These are phyloP conservation scores for Collybia sordida DNA, from an alignment of 768 basidiomycete genomes.

Conservation along the genomic window DNA sequence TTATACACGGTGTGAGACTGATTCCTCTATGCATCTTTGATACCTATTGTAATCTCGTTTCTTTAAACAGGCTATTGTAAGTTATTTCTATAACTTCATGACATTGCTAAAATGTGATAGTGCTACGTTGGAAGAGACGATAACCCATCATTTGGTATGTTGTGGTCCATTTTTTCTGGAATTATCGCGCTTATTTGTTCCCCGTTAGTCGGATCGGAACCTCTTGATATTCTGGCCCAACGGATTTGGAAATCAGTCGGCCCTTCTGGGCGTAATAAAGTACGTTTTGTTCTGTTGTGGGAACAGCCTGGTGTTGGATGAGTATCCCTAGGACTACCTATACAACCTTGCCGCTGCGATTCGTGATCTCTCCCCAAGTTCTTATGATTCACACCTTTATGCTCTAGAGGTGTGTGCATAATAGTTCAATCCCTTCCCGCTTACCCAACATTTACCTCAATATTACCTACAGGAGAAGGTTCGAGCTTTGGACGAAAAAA, in stretches of 20 bases:
- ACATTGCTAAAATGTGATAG: slow-evolving; percentile 28
- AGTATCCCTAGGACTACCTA: slow-evolving; percentile 70
- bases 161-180: neutral
- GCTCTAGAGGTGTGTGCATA: slow-evolving; percentile 65
- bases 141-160: slow-evolving; percentile 86
- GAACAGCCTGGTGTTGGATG: neutral
- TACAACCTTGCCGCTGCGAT: slow-evolving; percentile 76
- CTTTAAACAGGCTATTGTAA: slow-evolving; percentile 47
- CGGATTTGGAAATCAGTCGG: slow-evolving; percentile 76
- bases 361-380: slow-evolving; percentile 69
- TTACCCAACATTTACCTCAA: neutral
- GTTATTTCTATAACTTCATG: slow-evolving; percentile 15
- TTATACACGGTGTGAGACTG: slow-evolving; percentile 52
- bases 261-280: slow-evolving; percentile 91
- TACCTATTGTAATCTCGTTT: slow-evolving; percentile 8
- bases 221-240: slow-evolving; percentile 63
- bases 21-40: neutral
- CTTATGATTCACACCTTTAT: slow-evolving; percentile 73
- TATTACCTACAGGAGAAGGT: slow-evolving; percentile 10
- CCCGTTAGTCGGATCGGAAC: slow-evolving; percentile 75
- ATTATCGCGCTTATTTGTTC: neutral
- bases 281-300: slow-evolving; percentile 20
- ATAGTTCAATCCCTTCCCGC: neutral
- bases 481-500: slow-evolving; percentile 15
- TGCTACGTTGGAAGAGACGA: slow-evolving; percentile 87